Evolutionary conservation across 1,139 yeast species (phyloP), one percentile per base, ranked within the genome.

Genomic region (Suzukiozyma palmioleophila): DNA sequence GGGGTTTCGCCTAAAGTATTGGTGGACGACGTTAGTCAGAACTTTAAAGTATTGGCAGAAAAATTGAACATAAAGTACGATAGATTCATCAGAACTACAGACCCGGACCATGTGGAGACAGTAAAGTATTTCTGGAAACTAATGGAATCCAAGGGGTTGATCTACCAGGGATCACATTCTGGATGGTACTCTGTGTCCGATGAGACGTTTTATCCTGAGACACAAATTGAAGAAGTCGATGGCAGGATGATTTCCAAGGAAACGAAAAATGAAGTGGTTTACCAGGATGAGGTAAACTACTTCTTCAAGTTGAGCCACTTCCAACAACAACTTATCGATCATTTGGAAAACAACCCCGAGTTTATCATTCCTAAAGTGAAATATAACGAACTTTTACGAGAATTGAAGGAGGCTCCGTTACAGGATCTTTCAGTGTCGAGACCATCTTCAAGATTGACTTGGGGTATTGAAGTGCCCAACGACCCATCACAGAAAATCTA

Each of bases 151-250:
- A 77, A 73, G 38, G 94, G 88, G 0, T 77, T 66, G 49, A 84
- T 94, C 3, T 88, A 89, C 56, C 76, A 83, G 54, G 96, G 96
- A 2, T 64, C 75, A 22, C 98, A 92, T 58, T 63, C 77, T 37
- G 99, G 99, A 1, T 92, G 97, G 97, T 92, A 94, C 56, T 87
- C 95, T 8, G 70, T 90, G 5, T 84, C 95, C 38, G 98, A 94
- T 55, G 99, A 92, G 60, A 84, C 97, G 0, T 92, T 92, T 54
- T 90, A 87, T 52, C 89, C 98, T 0, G 95, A 83, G 45, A 64
- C 78, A 3, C 95, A 88, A 58, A 78, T 87, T 30, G 77, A 74
- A 35, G 72, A 76, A 45, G 50, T 63, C 0, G 51, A 51, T 8
- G 76, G 70, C 35, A 60, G 52, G 38, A 64, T 61, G 61, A 65